These are phyloP conservation scores for Phytophthora brassicae DNA, from an alignment of 352 stramenopile genomes.

Conservation along the genomic window DNA sequence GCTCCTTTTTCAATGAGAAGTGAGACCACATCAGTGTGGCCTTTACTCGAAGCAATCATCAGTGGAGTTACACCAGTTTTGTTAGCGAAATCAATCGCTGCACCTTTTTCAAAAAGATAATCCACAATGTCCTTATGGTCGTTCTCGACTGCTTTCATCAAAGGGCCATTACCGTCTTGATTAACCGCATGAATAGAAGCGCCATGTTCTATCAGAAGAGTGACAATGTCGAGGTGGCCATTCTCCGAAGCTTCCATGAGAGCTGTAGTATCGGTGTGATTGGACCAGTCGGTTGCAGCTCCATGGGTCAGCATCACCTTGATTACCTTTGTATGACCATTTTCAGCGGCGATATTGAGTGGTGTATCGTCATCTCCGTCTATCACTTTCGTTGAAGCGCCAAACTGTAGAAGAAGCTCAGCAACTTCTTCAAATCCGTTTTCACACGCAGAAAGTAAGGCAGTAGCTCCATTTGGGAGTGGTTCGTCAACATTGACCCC, in stretches of 20 bases:
- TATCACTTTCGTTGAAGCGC: neutral
- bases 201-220: conserved; percentile 5
- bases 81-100: conserved; percentile 7
- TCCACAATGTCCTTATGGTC: conserved; percentile 3
- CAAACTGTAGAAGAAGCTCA: neutral
- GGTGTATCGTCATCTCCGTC: neutral
- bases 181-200: conserved; percentile 6
- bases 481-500: conserved; percentile 10
- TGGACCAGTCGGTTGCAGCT: neutral
- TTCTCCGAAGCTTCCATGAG: neutral
- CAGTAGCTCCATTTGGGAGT: neutral
- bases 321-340: neutral
- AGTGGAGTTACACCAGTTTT: conserved; percentile 1
- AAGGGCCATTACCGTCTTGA: conserved; percentile 3
- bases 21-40: neutral
- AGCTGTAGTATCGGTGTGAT: neutral
- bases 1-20: conserved; percentile 10
- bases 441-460: conserved; percentile 6
- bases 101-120: neutral
- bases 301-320: neutral
- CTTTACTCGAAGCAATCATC: conserved; percentile 2
- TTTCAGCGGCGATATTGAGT: neutral
- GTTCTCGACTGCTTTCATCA: conserved; percentile 2
- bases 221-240: neutral
- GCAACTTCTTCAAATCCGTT: neutral